Evolutionary conservation across 2,329 filamentous ascomycete genomes (phyloP).

Genomic region (Periconia digitata): DNA sequence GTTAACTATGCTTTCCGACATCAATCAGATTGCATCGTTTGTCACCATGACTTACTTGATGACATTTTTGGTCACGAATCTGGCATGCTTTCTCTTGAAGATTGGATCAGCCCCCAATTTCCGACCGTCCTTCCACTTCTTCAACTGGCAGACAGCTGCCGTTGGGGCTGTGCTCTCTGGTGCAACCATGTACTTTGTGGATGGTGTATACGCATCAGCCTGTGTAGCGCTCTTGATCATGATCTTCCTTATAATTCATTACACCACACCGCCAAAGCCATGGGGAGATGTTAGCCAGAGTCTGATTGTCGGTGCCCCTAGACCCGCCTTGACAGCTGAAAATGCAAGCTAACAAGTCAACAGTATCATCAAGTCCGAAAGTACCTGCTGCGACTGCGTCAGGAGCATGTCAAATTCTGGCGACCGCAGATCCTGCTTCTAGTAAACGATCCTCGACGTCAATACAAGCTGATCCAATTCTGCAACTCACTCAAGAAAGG

Average conservation of each 20-base stretch:
- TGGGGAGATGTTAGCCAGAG: slow-evolving; percentile 92
- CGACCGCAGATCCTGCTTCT: slow-evolving; percentile 83
- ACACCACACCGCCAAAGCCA: slow-evolving; percentile 78
- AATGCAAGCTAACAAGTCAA: background rate
- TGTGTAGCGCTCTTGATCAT: slow-evolving; percentile 73
- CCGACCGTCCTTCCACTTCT: slow-evolving; percentile 83
- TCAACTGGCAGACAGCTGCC: slow-evolving; percentile 81
- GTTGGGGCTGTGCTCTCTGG: slow-evolving; percentile 74
- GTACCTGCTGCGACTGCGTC: slow-evolving; percentile 77
- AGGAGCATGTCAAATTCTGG: slow-evolving; percentile 94
- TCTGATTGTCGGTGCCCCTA: slow-evolving; percentile 57
- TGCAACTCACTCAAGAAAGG: slow-evolving; percentile 92
- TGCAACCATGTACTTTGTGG: slow-evolving; percentile 86
- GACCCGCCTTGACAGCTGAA: background rate
- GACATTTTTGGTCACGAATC: slow-evolving; percentile 86
- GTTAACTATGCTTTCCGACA: slow-evolving; percentile 75
- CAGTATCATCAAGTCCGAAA: slow-evolving; percentile 81
- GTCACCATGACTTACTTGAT: slow-evolving; percentile 94
- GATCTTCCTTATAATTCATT: slow-evolving; percentile 85
- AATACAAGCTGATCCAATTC: slow-evolving; percentile 84
- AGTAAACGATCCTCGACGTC: slow-evolving; percentile 77
- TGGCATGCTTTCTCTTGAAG: slow-evolving; percentile 84
- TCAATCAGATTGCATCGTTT: slow-evolving; percentile 86
- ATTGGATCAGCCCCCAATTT: slow-evolving; percentile 89
- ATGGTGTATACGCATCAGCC: slow-evolving; percentile 74